Evolutionary conservation across 345 rosid species (phyloP), one percentile per base, ranked within the genome.

Genomic region (Syzygium jambos): DNA sequence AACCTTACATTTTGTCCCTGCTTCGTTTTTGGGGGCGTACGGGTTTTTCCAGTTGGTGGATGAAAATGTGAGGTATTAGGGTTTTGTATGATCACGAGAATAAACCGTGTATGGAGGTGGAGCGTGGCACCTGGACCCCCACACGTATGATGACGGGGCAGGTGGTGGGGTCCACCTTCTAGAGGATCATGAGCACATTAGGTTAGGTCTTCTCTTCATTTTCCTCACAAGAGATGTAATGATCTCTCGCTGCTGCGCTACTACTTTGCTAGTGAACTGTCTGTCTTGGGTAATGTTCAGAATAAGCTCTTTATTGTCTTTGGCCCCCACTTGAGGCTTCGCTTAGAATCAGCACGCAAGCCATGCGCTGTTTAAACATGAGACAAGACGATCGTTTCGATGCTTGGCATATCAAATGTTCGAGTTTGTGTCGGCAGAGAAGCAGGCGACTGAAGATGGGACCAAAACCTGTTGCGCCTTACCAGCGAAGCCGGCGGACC

Each of bases 161-260:
- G 93, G 94, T 89, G 89, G 87, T 89, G 88, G 65, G 91, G 46
- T 91, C 93, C 95, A 92, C 93, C 92, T 55, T 59, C 87, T 25
- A 38, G 22, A 68, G 5, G 19, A 73, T 41, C 30, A 12, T 30
- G 51, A 52, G 14, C 41, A 59, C 25, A 11, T 38, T 73, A 21
- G 82, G 13, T 73, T 73, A 21, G 49, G 49, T 34, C 49, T 38
- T 73, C 22, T 10, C 41, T 41, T 73, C 14, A 10, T 38, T 38
- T 38, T 19, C 43, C 78, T 30, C 78, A 16, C 46, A 73, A 38
- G 49, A 9, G 27, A 19, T 10, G 49, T 73, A 19, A 21, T 73
- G 25, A 9, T 73, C 11, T 73, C 80, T 65, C 46, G 5, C 46
- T 34, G 41, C 78, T 68, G 78, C 46, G 78, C 17, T 4, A 16